Conservation (phyloP, 805 yeast genomes). For the Spencermartinsiella europaea region DNA sequence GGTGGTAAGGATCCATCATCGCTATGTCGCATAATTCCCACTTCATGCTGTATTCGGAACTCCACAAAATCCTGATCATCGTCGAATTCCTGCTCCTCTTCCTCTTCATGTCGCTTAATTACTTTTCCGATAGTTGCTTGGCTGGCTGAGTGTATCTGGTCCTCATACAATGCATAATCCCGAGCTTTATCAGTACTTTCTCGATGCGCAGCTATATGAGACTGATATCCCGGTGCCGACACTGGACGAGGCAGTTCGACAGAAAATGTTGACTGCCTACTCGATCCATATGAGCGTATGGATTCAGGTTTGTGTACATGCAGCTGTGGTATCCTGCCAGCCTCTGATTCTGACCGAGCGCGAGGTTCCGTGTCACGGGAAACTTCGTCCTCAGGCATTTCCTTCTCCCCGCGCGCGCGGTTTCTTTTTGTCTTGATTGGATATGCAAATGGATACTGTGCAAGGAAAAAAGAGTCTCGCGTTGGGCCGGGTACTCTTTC, state of each 20-base stretch:
- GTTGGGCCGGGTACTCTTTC: too few species aligned
- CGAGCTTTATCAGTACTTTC: background rate
- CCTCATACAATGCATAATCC: background rate
- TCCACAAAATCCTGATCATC: slow-evolving; percentile 31
- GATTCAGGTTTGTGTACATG: background rate
- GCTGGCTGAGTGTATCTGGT: background rate
- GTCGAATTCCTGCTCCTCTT: background rate
- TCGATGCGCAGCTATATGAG: too few species aligned
- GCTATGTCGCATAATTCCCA: slow-evolving; percentile 22
- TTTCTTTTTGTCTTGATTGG: too few species aligned
- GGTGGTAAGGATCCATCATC: slow-evolving; percentile 16
- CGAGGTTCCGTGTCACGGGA: too few species aligned
- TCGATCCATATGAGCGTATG: background rate
- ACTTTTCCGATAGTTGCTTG: background rate
- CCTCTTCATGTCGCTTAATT: background rate
- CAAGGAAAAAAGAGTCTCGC: too few species aligned
- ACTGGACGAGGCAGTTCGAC: background rate
- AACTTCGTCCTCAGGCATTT: too few species aligned
- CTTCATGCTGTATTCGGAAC: slow-evolving; percentile 31
- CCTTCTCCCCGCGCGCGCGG: too few species aligned
- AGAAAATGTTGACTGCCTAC: background rate
- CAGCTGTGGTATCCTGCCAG: too few species aligned
- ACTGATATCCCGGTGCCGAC: background rate
- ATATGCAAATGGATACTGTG: too few species aligned
- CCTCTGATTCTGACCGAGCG: too few species aligned